Percentiles rank a stretch among this genome's conserved stretches.
These are phyloP conservation scores for Amanita pseudoporphyria DNA, from an alignment of 768 basidiomycete species.

Conservation along the genomic window DNA sequence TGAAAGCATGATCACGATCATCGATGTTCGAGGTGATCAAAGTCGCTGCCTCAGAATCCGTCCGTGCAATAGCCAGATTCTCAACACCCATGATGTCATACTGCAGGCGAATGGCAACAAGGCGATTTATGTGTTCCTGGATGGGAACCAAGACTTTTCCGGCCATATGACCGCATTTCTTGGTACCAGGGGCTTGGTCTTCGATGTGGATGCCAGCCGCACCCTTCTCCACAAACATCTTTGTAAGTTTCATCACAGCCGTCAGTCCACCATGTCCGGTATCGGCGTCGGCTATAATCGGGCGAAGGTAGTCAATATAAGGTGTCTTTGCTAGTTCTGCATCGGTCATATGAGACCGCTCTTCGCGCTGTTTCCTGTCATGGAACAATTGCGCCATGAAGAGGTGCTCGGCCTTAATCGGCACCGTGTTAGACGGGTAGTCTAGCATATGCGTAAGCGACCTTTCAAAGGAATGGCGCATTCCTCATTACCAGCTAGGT, in stretches of 20 bases:
- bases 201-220: conserved; percentile 98
- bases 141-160: conserved; percentile 97
- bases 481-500: conserved; percentile 75
- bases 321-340: conserved; percentile 64
- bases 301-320: conserved; percentile 82
- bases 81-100: conserved; percentile 98
- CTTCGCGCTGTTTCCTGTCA: conserved; percentile 91
- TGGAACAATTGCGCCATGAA: conserved; percentile 99
- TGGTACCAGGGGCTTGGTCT: conserved; percentile 95
- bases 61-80: conserved; percentile 88
- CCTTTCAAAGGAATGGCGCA: not conserved
- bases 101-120: conserved; percentile 94
- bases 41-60: conserved; percentile 96
- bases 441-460: conserved; percentile 33
- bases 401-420: conserved; percentile 96
- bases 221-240: conserved; percentile 98
- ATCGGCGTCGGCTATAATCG: conserved; percentile 94
- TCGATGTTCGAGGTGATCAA: conserved; percentile 96
- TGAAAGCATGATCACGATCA: conserved; percentile 94
- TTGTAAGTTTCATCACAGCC: conserved; percentile 97
- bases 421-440: conserved; percentile 98
- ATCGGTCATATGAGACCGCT: conserved; percentile 59
- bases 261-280: conserved; percentile 97
- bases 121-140: conserved; percentile 95
- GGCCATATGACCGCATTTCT: conserved; percentile 94